Evolutionary conservation across 106 monocot genomes (phyloP).

Genomic region (Allium sativum): DNA sequence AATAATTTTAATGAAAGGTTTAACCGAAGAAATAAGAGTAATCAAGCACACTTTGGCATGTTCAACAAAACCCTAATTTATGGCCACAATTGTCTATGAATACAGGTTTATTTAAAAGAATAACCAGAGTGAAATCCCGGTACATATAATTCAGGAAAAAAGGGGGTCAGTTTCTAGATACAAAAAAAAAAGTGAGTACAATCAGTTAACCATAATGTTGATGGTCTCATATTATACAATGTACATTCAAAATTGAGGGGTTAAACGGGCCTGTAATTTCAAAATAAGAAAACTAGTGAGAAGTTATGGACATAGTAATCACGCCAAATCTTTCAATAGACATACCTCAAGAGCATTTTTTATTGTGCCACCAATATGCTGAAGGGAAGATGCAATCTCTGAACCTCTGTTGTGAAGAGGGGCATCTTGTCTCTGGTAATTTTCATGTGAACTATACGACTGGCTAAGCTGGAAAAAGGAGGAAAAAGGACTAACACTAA

Average conservation of each 20-base stretch:
- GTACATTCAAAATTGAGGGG: no score
- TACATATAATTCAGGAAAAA: background rate
- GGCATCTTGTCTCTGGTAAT: slow-evolving; percentile 29
- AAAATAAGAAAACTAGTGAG: no score
- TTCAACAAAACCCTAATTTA: no score
- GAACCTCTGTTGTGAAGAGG: slow-evolving; percentile 41
- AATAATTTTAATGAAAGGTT: background rate
- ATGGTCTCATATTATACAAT: no score
- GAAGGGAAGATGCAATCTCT: slow-evolving; percentile 69
- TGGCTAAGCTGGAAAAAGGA: slow-evolving; percentile 23
- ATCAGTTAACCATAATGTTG: no score
- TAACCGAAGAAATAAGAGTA: no score
- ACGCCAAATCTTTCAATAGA: background rate
- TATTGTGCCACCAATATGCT: slow-evolving; percentile 68
- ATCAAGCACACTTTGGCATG: no score
- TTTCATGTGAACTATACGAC: slow-evolving; percentile 20
- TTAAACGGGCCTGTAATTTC: no score
- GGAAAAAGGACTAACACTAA: no score
- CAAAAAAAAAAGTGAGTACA: background rate
- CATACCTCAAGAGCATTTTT: slow-evolving; percentile 74
- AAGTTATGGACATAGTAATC: no score
- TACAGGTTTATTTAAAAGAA: no score
- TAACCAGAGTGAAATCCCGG: background rate
- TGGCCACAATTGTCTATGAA: no score
- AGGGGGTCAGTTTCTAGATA: background rate